phyloP scores from a whole-genome alignment of 2,329 filamentous ascomycete genomes.

The Colletotrichum scovillei region DNA sequence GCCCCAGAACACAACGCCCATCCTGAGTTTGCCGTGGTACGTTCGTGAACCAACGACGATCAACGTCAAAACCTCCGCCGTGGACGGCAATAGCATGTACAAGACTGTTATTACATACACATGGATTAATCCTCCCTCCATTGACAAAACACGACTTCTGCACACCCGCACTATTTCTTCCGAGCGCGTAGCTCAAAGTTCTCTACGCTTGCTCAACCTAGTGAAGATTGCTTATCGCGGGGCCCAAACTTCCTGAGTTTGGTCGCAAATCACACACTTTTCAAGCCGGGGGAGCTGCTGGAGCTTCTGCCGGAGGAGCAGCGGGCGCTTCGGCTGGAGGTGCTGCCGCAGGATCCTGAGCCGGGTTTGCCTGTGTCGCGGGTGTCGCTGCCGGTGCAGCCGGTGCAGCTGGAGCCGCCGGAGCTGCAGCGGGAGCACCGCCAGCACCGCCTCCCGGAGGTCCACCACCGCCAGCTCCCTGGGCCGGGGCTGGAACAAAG shows the following conservation, averaged over 20 bases:
- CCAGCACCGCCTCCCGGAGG: background rate
- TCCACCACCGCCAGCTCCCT: slow-evolving; percentile 29
- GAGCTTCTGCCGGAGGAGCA: background rate
- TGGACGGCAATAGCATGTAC: background rate
- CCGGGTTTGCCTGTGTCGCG: background rate
- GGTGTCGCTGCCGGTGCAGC: background rate
- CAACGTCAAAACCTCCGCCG: background rate
- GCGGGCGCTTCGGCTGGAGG: background rate
- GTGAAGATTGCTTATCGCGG: background rate
- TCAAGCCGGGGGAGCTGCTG: background rate
- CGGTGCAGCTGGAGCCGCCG: background rate
- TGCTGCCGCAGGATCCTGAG: background rate
- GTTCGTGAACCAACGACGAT: background rate
- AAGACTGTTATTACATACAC: slow-evolving; percentile 19
- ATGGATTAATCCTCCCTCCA: slow-evolving; percentile 3
- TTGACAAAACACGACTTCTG: background rate
- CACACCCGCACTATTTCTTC: background rate
- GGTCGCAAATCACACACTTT: background rate
- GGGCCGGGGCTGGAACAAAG: slow-evolving; percentile 40
- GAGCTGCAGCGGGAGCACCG: background rate
- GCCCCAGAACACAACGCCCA: background rate
- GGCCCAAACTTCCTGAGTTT: slow-evolving; percentile 1
- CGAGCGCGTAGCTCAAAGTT: too few species aligned
- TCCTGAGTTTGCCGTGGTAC: background rate
- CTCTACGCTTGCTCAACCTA: background rate